Conservation (phyloP, 371 early-diverging fungal species). For the Circinella minor region DNA sequence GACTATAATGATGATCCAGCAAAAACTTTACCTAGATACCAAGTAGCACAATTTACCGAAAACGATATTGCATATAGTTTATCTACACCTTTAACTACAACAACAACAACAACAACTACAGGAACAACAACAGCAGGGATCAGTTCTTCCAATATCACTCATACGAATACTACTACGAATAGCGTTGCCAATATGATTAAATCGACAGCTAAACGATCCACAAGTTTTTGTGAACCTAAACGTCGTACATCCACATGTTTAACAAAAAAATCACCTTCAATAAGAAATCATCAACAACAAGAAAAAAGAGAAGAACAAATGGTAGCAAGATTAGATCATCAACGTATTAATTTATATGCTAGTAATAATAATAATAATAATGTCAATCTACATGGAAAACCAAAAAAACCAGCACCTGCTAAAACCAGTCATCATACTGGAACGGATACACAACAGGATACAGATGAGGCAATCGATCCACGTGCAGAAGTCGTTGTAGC, state of each 20-base stretch:
- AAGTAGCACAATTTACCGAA: slow-evolving; percentile 35
- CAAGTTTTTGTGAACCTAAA: slow-evolving; percentile 11
- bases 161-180: too few species aligned
- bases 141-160: too few species aligned
- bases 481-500: slow-evolving; percentile 57
- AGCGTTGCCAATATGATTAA: neutral
- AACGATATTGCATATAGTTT: neutral
- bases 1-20: slow-evolving; percentile 48
- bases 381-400: neutral
- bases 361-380: neutral
- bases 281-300: neutral
- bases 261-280: neutral
- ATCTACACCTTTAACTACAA: slow-evolving; percentile 2
- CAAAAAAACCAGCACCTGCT: slow-evolving; percentile 22
- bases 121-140: neutral
- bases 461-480: slow-evolving; percentile 43
- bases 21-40: slow-evolving; percentile 45
- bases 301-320: slow-evolving; percentile 6
- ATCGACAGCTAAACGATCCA: slow-evolving; percentile 3
- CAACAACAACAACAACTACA: neutral
- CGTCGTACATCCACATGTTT: slow-evolving; percentile 6
- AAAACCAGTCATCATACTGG: neutral
- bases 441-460: slow-evolving; percentile 11
- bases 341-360: neutral
- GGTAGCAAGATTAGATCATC: neutral